These are phyloP conservation scores for Mycosphaerella sp. DNA, from an alignment of 2,329 filamentous ascomycete species.

Conservation along the genomic window DNA sequence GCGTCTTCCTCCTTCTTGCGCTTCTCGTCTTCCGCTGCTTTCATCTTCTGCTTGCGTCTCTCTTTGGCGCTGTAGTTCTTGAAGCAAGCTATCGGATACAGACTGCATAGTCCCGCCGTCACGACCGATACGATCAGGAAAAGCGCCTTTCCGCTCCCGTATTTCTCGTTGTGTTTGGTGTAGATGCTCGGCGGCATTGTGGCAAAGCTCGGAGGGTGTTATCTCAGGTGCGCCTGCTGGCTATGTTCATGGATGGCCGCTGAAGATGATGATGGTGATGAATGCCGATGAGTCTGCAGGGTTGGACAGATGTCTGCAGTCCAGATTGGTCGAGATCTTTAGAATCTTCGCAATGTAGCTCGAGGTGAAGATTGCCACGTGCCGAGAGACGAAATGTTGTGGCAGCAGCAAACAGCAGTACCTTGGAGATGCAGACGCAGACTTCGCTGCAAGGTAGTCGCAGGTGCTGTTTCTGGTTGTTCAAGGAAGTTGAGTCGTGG, in stretches of 20 bases:
- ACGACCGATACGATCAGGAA: conserved; percentile 29
- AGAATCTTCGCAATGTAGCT: background rate
- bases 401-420: background rate
- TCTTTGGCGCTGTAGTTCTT: conserved; percentile 33
- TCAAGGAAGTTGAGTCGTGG: background rate
- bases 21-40: conserved; percentile 24
- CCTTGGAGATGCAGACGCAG: background rate
- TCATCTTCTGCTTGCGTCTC: conserved; percentile 23
- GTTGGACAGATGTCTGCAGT: background rate
- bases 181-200: conserved; percentile 24
- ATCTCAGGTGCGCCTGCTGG: conserved; percentile 8
- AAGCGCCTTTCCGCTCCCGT: conserved; percentile 30
- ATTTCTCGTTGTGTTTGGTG: conserved; percentile 29
- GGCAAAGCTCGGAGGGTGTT: conserved; percentile 4
- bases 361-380: background rate
- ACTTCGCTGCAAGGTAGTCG: background rate
- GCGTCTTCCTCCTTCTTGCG: conserved; percentile 25
- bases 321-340: conserved; percentile 31
- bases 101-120: conserved; percentile 33
- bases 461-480: background rate
- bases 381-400: background rate
- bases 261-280: conserved; percentile 1
- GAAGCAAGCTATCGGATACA: conserved; percentile 34
- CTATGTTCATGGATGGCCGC: background rate
- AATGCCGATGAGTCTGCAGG: background rate